Evolutionary conservation across 192 early-diverging fungal species (phyloP).

Genomic region (Entomortierella lignicola): DNA sequence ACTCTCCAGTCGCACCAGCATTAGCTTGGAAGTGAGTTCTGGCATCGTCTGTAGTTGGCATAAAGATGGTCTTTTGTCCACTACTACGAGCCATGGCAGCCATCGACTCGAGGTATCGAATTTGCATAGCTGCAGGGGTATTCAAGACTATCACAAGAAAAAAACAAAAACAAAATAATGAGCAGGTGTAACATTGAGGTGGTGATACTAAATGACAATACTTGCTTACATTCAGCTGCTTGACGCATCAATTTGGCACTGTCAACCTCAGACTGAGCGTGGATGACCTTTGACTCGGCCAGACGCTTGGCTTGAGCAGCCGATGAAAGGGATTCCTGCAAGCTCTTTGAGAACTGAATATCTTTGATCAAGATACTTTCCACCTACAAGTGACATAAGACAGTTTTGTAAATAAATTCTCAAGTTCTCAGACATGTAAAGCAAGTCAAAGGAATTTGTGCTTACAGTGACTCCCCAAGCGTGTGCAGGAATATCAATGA

Average conservation of each 20-base stretch:
- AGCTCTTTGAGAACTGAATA: slow-evolving; percentile 74
- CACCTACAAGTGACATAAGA: slow-evolving; percentile 54
- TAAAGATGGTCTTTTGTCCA: slow-evolving; percentile 81
- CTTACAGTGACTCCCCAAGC: slow-evolving; percentile 79
- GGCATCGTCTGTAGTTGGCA: slow-evolving; percentile 59
- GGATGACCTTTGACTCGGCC: slow-evolving; percentile 91
- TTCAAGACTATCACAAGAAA: slow-evolving; percentile 67
- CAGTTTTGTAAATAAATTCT: too few species aligned
- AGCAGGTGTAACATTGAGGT: background rate
- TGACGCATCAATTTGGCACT: slow-evolving; percentile 92
- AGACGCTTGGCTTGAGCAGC: slow-evolving; percentile 91
- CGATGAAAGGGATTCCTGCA: slow-evolving; percentile 85
- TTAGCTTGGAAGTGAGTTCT: slow-evolving; percentile 29
- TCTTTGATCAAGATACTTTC: slow-evolving; percentile 93
- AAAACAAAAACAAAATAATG: background rate
- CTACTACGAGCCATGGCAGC: slow-evolving; percentile 74
- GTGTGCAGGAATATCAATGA: slow-evolving; percentile 84
- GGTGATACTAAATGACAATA: background rate
- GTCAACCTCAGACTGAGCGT: slow-evolving; percentile 87
- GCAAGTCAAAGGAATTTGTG: background rate
- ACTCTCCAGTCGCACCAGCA: background rate
- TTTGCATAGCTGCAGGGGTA: slow-evolving; percentile 86
- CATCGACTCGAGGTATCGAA: slow-evolving; percentile 92
- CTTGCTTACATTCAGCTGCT: slow-evolving; percentile 75
- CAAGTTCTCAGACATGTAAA: too few species aligned